A percentile compares a stretch with the other conserved stretches of the same genome.
Evolutionary conservation across 805 yeast genomes (phyloP).

Genomic region (Ogataea nakhonphanomensis): DNA sequence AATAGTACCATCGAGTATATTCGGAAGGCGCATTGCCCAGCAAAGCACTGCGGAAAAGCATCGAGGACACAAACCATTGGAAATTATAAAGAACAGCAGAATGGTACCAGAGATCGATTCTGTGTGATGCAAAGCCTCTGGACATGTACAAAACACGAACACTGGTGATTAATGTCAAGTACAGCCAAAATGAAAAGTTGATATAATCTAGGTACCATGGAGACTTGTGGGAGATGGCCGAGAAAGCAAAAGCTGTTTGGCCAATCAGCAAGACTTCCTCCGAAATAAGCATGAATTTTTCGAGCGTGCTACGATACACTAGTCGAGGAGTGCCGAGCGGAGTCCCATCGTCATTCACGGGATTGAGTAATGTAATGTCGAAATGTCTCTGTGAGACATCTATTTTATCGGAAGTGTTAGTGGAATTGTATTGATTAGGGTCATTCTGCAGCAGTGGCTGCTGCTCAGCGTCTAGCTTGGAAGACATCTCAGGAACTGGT

Average conservation of each 20-base stretch:
- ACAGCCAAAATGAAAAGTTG: constrained; percentile 41
- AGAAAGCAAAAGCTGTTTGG: constrained; percentile 36
- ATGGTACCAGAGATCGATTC: constrained; percentile 64
- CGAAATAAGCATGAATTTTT: constrained; percentile 48
- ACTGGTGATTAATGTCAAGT: constrained; percentile 37
- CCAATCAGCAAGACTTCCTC: constrained; percentile 41
- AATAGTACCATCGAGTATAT: constrained; percentile 38
- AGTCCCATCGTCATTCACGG: constrained; percentile 56
- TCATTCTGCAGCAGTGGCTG: constrained; percentile 16
- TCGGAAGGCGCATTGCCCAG: constrained; percentile 38
- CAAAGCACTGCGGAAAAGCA: constrained; percentile 57
- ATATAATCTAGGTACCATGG: constrained; percentile 15
- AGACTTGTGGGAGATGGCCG: constrained; percentile 29
- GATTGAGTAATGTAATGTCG: constrained; percentile 53
- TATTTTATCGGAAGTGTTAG: constrained; percentile 17
- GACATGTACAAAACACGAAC: constrained; percentile 40
- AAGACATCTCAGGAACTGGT: background rate
- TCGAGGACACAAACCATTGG: constrained; percentile 42
- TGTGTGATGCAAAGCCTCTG: constrained; percentile 22
- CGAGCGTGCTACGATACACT: constrained; percentile 47
- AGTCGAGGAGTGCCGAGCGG: constrained; percentile 53
- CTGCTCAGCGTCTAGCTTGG: constrained; percentile 14
- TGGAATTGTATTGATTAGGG: constrained; percentile 18
- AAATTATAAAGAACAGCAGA: constrained; percentile 51
- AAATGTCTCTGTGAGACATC: constrained; percentile 47